Conservation (phyloP, 495 filamentous ascomycete genomes). For the Xylaria longipes region DNA sequence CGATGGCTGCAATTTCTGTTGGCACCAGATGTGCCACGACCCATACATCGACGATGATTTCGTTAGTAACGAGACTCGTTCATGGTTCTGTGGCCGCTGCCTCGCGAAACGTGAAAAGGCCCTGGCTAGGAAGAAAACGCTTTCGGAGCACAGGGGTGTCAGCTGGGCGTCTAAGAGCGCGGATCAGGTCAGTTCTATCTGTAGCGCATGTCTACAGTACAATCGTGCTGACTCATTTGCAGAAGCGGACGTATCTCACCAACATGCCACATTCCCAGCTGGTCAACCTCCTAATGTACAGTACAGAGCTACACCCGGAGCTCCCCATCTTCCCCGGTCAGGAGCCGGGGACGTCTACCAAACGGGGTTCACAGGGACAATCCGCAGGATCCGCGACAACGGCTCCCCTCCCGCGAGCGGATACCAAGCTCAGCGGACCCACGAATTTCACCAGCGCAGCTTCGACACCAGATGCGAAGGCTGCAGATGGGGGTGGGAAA, state of each 20-base stretch:
- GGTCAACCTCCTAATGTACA: slow-evolving; percentile 46
- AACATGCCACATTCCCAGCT: slow-evolving; percentile 45
- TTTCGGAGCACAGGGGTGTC: slow-evolving; percentile 40
- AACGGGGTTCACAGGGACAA: slow-evolving; percentile 33
- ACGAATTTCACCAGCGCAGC: slow-evolving; percentile 39
- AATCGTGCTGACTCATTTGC: slow-evolving; percentile 25
- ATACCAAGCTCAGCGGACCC: slow-evolving; percentile 45
- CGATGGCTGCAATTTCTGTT: slow-evolving; percentile 85
- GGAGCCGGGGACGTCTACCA: slow-evolving; percentile 28
- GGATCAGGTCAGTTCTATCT: slow-evolving; percentile 49
- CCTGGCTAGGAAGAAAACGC: slow-evolving; percentile 43
- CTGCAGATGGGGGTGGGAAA: slow-evolving; percentile 12
- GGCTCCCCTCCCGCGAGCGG: slow-evolving; percentile 47
- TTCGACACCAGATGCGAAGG: slow-evolving; percentile 24
- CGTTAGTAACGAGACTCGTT: slow-evolving; percentile 65
- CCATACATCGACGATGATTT: slow-evolving; percentile 77
- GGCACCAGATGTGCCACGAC: slow-evolving; percentile 92
- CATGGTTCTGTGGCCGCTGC: slow-evolving; percentile 82
- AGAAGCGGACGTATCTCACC: slow-evolving; percentile 50
- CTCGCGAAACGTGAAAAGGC: slow-evolving; percentile 55
- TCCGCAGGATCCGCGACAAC: slow-evolving; percentile 45
- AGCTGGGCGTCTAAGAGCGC: slow-evolving; percentile 53
- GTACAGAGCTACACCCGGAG: slow-evolving; percentile 47
- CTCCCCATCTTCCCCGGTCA: slow-evolving; percentile 51
- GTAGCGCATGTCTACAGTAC: slow-evolving; percentile 43